Base-by-base conservation (phyloP, 176 grass and related monocot genomes). In the Otatea glauca region DNA sequence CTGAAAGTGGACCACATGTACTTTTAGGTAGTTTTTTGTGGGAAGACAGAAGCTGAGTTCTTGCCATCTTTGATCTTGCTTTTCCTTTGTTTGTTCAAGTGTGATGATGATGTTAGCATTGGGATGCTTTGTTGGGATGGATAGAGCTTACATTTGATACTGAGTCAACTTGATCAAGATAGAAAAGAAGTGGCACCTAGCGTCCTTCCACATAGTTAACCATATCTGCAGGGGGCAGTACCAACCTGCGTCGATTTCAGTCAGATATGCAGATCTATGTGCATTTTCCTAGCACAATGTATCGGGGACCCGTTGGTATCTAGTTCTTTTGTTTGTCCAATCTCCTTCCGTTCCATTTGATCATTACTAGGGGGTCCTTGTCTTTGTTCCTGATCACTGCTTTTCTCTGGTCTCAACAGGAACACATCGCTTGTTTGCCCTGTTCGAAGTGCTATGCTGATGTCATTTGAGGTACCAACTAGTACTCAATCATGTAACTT, bases 101-200 rank as follows among this genome's bases (percentile, higher is more conserved):
- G 81, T 73, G 51, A 16, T 16, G 74, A 83, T 87, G 80, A 90
- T 74, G 80, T 75, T 73, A 68, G 42, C 59, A 66, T 66, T 27
- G 58, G n/a, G 77, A 72, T 85, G 86, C 71, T 91, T 85, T 76
- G 17, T 24, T 69, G 80, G 74, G 76, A 70, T 72, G 79, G 78
- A 82, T 79, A 81, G 85, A 84, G 81, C 69, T 88, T 84, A 65
- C 51, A 76, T 85, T 73, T 82, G 78, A 86, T 88, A 77, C 83
- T 74, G 85, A 6, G 83, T 78, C 83, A 85, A 88, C 81, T 81
- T 91, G 89, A 76, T 85, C 37, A 85, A 54, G 89, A 91, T 88
- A 85, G 90, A 91, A 88, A 91, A 81, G 77, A 72, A 82, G 86
- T 77, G 86, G 82, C 86, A 88, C 71, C 85, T 77, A 75, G 77